Evolutionary conservation across 148 eudicot species (phyloP).

Genomic region (Camellia lanceoleosa): DNA sequence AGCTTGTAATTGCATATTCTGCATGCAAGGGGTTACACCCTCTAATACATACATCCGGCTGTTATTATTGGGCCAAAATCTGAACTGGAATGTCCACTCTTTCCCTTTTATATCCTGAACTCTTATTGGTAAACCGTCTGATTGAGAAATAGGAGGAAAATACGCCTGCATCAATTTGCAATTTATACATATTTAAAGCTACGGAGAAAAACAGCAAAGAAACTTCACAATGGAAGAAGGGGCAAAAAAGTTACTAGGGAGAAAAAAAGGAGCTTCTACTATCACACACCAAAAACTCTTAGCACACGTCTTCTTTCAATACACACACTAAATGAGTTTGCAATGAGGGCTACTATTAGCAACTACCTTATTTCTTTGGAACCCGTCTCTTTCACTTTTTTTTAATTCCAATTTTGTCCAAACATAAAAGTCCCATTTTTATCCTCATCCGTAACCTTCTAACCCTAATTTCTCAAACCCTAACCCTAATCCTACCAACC

Average conservation of each 20-base stretch:
- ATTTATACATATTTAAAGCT: not conserved
- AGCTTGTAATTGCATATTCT: slow-evolving; percentile 92
- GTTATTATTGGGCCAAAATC: slow-evolving; percentile 99
- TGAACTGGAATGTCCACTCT: slow-evolving; percentile 97
- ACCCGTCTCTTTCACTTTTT: too few relatives aligned
- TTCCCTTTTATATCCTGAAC: slow-evolving; percentile 92
- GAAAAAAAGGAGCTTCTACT: not conserved
- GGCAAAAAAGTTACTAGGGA: not conserved
- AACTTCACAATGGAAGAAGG: not conserved
- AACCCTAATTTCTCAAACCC: too few relatives aligned
- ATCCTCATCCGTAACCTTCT: too few relatives aligned
- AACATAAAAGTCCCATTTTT: too few relatives aligned
- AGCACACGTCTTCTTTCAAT: too few relatives aligned
- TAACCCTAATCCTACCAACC: too few relatives aligned
- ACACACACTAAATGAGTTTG: too few relatives aligned
- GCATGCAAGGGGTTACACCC: slow-evolving; percentile 97
- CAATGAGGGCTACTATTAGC: too few relatives aligned
- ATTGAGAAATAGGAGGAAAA: slow-evolving; percentile 84
- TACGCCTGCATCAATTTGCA: slow-evolving; percentile 61
- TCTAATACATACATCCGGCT: slow-evolving; percentile 99
- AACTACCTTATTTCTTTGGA: too few relatives aligned
- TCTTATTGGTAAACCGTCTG: slow-evolving; percentile 87
- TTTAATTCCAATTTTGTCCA: too few relatives aligned
- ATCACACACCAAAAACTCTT: too few relatives aligned
- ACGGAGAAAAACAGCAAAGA: not conserved